Percentiles rank a stretch among this genome's conserved stretches.
phyloP scores from a whole-genome alignment of 495 filamentous ascomycete species.

The Mytilinidion resinicola region DNA sequence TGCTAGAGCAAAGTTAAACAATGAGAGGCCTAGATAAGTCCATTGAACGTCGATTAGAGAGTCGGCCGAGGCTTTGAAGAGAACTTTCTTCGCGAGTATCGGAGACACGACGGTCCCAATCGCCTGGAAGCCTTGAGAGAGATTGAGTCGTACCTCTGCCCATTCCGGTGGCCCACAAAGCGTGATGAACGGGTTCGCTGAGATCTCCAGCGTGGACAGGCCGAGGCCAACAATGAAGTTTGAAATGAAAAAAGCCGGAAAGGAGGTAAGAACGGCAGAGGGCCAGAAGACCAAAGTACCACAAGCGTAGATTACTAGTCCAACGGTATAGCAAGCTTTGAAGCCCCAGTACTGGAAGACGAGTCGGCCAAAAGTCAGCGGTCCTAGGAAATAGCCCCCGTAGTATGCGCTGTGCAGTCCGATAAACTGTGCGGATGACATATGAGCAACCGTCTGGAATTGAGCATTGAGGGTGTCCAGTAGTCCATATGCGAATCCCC shows the following conservation, averaged over 20 bases:
- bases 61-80: conserved; percentile 50
- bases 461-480: conserved; percentile 37
- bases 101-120: conserved; percentile 58
- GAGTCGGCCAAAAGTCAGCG: conserved; percentile 51
- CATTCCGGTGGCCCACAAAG: conserved; percentile 63
- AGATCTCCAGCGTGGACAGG: conserved; percentile 56
- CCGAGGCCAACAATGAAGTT: conserved; percentile 65
- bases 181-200: conserved; percentile 62
- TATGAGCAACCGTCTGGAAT: conserved; percentile 34
- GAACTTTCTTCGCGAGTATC: conserved; percentile 54
- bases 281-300: conserved; percentile 70
- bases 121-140: conserved; percentile 64
- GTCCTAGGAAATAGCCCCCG: conserved; percentile 53
- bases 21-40: conserved; percentile 62
- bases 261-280: conserved; percentile 60
- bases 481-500: conserved; percentile 42
- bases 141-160: conserved; percentile 57
- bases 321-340: conserved; percentile 59
- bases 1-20: conserved; percentile 59
- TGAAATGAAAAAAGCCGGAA: conserved; percentile 56
- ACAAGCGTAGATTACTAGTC: conserved; percentile 57
- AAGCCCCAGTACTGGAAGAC: conserved; percentile 60
- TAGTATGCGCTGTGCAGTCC: conserved; percentile 62
- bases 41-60: conserved; percentile 62
- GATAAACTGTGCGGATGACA: conserved; percentile 40